phyloP scores from a whole-genome alignment of 495 filamentous ascomycete species.

The Hyaloscypha hepaticicola region DNA sequence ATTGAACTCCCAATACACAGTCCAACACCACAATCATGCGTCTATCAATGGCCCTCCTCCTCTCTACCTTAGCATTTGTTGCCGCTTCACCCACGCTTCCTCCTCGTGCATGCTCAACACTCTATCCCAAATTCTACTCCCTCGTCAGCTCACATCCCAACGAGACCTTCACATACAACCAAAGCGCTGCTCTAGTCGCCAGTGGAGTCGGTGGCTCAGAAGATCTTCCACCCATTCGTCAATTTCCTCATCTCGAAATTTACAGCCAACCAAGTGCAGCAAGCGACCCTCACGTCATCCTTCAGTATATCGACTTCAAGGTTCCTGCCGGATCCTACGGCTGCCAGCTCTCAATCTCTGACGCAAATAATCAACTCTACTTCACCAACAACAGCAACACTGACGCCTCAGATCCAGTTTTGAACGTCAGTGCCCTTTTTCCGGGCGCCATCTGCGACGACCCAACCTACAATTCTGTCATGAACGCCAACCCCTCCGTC shows the following conservation, averaged over 20 bases:
- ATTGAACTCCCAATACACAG: not conserved
- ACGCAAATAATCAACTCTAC: not conserved
- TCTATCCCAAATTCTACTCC: conserved; percentile 2
- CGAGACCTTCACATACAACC: not conserved
- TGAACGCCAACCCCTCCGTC: conserved; percentile 9
- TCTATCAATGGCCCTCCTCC: not conserved
- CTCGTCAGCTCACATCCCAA: conserved; percentile 6
- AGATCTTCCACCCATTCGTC: not conserved
- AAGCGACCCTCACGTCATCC: not conserved
- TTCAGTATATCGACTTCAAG: conserved; percentile 14
- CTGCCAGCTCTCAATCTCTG: conserved; percentile 7
- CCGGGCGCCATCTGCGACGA: conserved; percentile 24
- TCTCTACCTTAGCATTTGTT: not conserved
- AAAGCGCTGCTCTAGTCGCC: too few relatives aligned
- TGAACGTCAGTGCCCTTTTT: conserved; percentile 25
- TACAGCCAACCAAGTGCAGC: not conserved
- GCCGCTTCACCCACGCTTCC: conserved; percentile 10
- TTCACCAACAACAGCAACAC: not conserved
- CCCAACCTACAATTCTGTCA: not conserved
- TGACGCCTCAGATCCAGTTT: not conserved
- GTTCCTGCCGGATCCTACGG: not conserved
- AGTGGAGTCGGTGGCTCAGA: too few relatives aligned
- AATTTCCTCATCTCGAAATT: not conserved
- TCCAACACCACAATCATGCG: not conserved
- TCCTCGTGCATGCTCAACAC: conserved; percentile 1